phyloP scores from a whole-genome alignment of 2,329 filamentous ascomycete genomes.

The Fusarium odoratissimum region DNA sequence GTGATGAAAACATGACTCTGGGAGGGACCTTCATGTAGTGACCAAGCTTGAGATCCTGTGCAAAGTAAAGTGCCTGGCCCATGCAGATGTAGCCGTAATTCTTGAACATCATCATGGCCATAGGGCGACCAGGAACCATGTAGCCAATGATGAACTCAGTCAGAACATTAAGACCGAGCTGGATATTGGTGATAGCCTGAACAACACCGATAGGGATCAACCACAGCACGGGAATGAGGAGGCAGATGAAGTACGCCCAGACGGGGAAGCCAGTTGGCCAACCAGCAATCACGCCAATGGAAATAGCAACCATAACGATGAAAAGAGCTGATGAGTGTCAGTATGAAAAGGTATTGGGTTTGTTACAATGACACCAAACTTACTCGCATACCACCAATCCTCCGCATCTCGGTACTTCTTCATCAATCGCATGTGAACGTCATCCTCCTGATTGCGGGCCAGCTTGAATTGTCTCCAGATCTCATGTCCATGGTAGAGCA shows the following conservation, averaged over 20 bases:
- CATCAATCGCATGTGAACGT: constrained; percentile 71
- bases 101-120: constrained; percentile 84
- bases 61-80: constrained; percentile 73
- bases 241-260: constrained; percentile 68
- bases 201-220: constrained; percentile 71
- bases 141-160: constrained; percentile 81
- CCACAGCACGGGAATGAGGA: constrained; percentile 68
- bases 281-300: constrained; percentile 64
- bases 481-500: constrained; percentile 65
- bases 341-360: background rate
- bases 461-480: constrained; percentile 67
- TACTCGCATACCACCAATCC: constrained; percentile 69
- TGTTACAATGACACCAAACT: constrained; percentile 52
- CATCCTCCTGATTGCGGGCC: constrained; percentile 67
- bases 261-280: constrained; percentile 69
- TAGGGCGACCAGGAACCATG: constrained; percentile 75
- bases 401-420: constrained; percentile 70
- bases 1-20: constrained; percentile 70
- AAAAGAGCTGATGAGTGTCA: constrained; percentile 55
- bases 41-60: constrained; percentile 73
- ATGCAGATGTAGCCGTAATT: constrained; percentile 78
- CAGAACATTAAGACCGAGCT: constrained; percentile 75
- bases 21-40: constrained; percentile 77
- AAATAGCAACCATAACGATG: constrained; percentile 64
- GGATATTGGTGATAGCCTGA: constrained; percentile 70